Percentiles rank a stretch among this genome's conserved stretches.
These are phyloP conservation scores for Cercospora citrullina DNA, from an alignment of 2,329 filamentous ascomycete genomes.

Conservation along the genomic window DNA sequence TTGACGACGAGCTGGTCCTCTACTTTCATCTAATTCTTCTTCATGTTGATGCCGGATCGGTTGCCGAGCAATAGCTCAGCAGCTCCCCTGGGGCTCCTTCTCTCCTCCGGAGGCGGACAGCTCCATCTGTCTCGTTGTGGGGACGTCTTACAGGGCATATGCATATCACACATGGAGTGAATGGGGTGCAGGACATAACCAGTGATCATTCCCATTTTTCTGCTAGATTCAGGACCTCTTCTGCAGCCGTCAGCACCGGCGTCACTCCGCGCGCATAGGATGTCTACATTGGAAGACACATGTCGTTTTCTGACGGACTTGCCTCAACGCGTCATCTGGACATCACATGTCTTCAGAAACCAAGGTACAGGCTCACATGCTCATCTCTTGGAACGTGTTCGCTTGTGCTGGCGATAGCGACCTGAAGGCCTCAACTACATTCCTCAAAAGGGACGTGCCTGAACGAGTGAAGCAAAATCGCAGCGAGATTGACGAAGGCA, in stretches of 20 bases:
- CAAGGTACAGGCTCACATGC: background rate
- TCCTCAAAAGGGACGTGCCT: background rate
- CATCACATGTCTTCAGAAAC: background rate
- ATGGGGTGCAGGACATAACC: background rate
- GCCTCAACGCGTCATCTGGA: background rate
- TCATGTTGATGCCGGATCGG: background rate
- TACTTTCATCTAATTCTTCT: background rate
- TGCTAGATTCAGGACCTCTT: background rate
- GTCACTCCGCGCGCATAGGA: background rate
- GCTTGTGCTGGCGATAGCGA: background rate
- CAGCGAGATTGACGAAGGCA: background rate
- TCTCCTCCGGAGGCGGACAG: background rate
- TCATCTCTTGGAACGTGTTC: background rate
- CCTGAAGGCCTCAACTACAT: background rate
- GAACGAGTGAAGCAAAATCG: background rate
- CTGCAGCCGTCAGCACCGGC: background rate
- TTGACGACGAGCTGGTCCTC: background rate
- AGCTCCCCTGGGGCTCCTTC: background rate
- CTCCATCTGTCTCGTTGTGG: background rate
- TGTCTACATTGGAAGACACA: background rate
- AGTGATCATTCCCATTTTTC: background rate
- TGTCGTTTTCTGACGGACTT: too few relatives aligned
- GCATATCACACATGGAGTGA: background rate
- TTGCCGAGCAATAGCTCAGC: background rate
- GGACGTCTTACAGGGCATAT: background rate